Conservation (phyloP, 305 asterid species). For the Striga hermonthica region DNA sequence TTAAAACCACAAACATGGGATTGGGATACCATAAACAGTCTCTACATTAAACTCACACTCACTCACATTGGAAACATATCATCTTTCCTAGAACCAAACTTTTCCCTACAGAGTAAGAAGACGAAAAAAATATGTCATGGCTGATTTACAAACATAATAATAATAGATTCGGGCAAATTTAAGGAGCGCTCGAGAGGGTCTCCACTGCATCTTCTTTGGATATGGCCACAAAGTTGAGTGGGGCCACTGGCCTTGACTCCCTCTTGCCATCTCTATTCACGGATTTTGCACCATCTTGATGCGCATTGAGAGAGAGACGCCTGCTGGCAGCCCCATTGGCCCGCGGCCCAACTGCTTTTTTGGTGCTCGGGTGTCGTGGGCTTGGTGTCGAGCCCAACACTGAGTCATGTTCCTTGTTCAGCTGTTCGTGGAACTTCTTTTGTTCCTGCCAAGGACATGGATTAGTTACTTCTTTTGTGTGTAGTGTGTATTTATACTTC, state of each 20-base stretch:
- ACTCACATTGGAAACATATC: too few species aligned
- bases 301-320: conserved; percentile 73
- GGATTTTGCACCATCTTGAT: conserved; percentile 79
- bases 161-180: background rate
- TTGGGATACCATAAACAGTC: too few species aligned
- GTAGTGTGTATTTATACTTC: background rate
- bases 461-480: too few species aligned
- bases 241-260: conserved; percentile 62
- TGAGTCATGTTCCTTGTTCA: conserved; percentile 71
- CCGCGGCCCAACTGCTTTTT: conserved; percentile 71
- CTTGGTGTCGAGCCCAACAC: conserved; percentile 76
- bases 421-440: conserved; percentile 78
- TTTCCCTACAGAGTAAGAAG: too few species aligned
- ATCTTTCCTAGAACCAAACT: too few species aligned
- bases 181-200: conserved; percentile 55
- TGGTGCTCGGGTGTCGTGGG: conserved; percentile 69
- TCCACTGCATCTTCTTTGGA: conserved; percentile 55
- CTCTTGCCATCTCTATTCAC: conserved; percentile 69
- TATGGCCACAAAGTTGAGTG: conserved; percentile 73
- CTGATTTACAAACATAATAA: too few species aligned
- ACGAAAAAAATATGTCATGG: too few species aligned
- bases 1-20: too few species aligned
- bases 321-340: conserved; percentile 69
- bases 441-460: conserved; percentile 58
- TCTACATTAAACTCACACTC: too few species aligned